Evolutionary conservation across 73 alveolate species (phyloP), one percentile per base, ranked within the genome.

Genomic region (Paramecium sexaurelia): DNA sequence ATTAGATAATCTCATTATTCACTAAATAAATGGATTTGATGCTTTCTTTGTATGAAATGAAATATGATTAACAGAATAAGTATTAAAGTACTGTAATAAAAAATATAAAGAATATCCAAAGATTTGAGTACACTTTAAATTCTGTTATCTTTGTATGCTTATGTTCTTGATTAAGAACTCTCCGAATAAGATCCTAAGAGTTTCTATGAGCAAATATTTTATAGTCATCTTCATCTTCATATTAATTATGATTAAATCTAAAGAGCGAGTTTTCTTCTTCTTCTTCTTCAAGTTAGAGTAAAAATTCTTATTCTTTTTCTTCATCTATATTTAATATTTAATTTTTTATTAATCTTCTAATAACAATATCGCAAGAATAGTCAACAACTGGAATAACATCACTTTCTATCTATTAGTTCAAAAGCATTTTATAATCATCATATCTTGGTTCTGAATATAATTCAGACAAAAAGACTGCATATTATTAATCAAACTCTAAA

Each of bases 241-340:
- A 20, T 10, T 17, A 15, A 7, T 86, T 75, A 24, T 86, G 36
- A 3, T 37, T 57, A n/a, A 56, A 36, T 13, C 71, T 61, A 39
- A 86, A 86, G 15, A 86, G 29, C 17, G 87, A 61, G 5, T 86
- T 75, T 51, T 86, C 93, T 20, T 86, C 87, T 15, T 66, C 55
- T 7, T 86, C 93, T 29, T 51, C 67, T 6, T 86, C 93, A 3
- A 75, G 40, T 20, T 86, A 13, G 33, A 17, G 20, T 61, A 86
- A 41, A 7, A 33, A 33, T 13, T 57, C 67, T 24, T 56, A 40
- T 39, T 61, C 45, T 3, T 57, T 39, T 37, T 67, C 85, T 19
- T 57, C 51, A 22, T 86, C 55, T 17, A 86, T 67, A 22, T 55
- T 37, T 3, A 86, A 32, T 15, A 86, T 19, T 33, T 86, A 7